Evolutionary conservation across 208 protist species (phyloP).

Genomic region (Wallacemonas sp.): DNA sequence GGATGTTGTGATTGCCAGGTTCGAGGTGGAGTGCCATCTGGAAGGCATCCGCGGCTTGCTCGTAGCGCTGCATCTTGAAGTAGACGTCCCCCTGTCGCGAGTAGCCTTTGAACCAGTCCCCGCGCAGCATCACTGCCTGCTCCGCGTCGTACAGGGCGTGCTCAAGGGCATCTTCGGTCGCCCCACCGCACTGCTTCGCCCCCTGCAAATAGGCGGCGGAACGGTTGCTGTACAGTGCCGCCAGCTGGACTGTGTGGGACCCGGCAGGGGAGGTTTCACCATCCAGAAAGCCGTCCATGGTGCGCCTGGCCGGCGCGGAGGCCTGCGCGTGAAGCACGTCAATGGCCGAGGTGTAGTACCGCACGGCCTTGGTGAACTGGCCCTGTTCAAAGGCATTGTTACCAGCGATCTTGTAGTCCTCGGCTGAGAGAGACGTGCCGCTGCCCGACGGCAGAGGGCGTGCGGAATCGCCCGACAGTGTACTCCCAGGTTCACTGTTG

Average conservation of each 20-base stretch:
- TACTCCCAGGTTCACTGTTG: neutral
- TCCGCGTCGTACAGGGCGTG: constrained; percentile 84
- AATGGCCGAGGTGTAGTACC: constrained; percentile 86
- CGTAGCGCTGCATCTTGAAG: constrained; percentile 84
- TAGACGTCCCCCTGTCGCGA: constrained; percentile 89
- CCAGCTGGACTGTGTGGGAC: constrained; percentile 26
- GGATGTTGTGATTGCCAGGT: constrained; percentile 66
- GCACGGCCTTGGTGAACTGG: constrained; percentile 72
- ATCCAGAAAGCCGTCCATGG: constrained; percentile 7
- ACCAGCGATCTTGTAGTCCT: constrained; percentile 81
- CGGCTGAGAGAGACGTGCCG: constrained; percentile 16
- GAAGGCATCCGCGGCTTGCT: constrained; percentile 82
- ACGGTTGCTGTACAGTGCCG: constrained; percentile 93
- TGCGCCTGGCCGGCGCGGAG: neutral
- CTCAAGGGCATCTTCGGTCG: constrained; percentile 31
- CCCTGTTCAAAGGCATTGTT: constrained; percentile 89
- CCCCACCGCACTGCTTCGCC: constrained; percentile 42
- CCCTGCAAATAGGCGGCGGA: constrained; percentile 88
- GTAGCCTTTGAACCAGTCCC: constrained; percentile 94
- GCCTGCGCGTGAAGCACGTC: constrained; percentile 17
- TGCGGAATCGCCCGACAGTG: neutral
- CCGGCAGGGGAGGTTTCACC: neutral
- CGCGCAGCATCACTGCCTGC: constrained; percentile 77
- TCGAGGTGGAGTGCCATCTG: constrained; percentile 86
- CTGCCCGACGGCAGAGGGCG: neutral